Conservation (phyloP, 257 asterid genomes). For the Catharanthus roseus region DNA sequence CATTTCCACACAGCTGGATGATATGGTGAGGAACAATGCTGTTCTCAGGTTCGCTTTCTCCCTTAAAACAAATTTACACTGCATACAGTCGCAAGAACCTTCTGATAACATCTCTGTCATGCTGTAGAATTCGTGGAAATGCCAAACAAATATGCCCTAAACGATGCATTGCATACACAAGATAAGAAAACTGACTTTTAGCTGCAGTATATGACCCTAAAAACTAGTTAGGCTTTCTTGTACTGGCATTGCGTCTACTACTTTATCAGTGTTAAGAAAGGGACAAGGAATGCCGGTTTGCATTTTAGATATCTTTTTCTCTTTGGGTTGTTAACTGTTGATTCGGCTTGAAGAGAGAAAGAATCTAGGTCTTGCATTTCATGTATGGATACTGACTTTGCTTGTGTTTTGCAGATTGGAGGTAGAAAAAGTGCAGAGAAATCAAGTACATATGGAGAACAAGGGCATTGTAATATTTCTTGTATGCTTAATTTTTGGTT, state of each 20-base stretch:
- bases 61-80: background rate
- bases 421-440: slow-evolving; percentile 49
- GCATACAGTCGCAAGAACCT: background rate
- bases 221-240: background rate
- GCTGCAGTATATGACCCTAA: no score
- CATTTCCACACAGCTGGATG: slow-evolving; percentile 62
- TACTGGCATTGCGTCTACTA: background rate
- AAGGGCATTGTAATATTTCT: slow-evolving; percentile 69
- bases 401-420: slow-evolving; percentile 49
- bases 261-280: background rate
- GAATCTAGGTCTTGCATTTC: background rate
- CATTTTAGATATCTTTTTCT: background rate
- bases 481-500: slow-evolving; percentile 50
- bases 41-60: slow-evolving; percentile 54
- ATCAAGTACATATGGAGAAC: slow-evolving; percentile 74
- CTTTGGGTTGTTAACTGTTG: background rate
- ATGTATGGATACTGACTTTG: background rate
- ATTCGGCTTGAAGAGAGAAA: background rate
- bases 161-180: background rate
- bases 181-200: background rate
- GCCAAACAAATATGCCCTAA: background rate
- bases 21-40: slow-evolving; percentile 51
- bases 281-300: background rate
- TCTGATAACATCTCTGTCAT: background rate
- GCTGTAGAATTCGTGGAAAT: background rate